phyloP scores from a whole-genome alignment of 2,329 filamentous ascomycete genomes.

The Paramyrothecium roridum region DNA sequence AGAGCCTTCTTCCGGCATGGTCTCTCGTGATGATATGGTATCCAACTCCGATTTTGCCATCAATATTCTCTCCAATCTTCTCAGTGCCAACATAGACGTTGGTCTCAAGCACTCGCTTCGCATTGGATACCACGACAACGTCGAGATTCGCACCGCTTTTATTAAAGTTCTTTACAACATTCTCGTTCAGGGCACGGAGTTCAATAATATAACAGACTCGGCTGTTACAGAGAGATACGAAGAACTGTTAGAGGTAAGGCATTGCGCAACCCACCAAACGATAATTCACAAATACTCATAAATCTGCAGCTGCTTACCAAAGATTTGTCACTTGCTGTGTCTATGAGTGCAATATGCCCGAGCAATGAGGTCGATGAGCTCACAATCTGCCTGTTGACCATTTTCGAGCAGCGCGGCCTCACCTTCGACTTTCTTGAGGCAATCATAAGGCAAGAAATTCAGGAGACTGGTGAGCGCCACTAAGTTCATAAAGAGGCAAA shows the following conservation, averaged over 20 bases:
- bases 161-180: slow-evolving; percentile 70
- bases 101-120: slow-evolving; percentile 67
- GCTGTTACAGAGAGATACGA: slow-evolving; percentile 68
- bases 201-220: slow-evolving; percentile 64
- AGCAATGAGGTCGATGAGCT: slow-evolving; percentile 68
- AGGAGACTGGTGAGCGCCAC: slow-evolving; percentile 52
- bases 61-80: slow-evolving; percentile 63
- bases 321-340: slow-evolving; percentile 59
- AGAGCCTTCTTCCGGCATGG: slow-evolving; percentile 25
- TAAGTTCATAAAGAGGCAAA: too few species aligned
- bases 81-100: slow-evolving; percentile 70
- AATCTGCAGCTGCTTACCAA: slow-evolving; percentile 51
- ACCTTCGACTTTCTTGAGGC: slow-evolving; percentile 63
- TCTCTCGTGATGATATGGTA: slow-evolving; percentile 48
- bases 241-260: slow-evolving; percentile 51
- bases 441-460: slow-evolving; percentile 66
- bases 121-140: slow-evolving; percentile 68
- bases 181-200: slow-evolving; percentile 68
- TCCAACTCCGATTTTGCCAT: slow-evolving; percentile 63
- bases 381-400: slow-evolving; percentile 63
- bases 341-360: slow-evolving; percentile 64
- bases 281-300: background rate
- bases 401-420: slow-evolving; percentile 65
- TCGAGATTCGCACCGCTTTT: slow-evolving; percentile 67
- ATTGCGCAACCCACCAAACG: background rate